A percentile compares a stretch with the other conserved stretches of the same genome.
These are phyloP conservation scores for Dujonia santamariae DNA, from an alignment of 1,139 yeast species.

Conservation along the genomic window DNA sequence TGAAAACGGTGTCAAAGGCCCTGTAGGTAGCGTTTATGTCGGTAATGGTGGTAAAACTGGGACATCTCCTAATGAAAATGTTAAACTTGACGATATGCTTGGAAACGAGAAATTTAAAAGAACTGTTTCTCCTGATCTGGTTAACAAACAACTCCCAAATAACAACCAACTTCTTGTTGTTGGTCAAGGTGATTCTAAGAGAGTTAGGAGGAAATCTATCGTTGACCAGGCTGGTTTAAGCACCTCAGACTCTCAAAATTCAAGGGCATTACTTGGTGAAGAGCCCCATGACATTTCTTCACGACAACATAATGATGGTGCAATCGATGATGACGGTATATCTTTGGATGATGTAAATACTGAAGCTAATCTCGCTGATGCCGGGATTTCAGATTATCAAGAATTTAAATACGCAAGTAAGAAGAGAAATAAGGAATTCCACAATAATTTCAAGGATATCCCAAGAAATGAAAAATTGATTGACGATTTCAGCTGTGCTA, in stretches of 20 bases:
- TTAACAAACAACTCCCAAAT: conserved; percentile 15
- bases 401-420: conserved; percentile 5
- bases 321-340: not conserved
- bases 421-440: conserved; percentile 56
- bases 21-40: not conserved
- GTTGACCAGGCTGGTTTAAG: not conserved
- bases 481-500: conserved; percentile 70
- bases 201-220: conserved; percentile 21
- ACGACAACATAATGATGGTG: not conserved
- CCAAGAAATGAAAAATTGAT: conserved; percentile 53
- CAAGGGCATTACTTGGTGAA: not conserved
- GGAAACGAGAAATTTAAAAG: conserved; percentile 12
- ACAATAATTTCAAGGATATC: conserved; percentile 54
- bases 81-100: conserved; percentile 7
- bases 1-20: not conserved
- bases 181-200: conserved; percentile 17
- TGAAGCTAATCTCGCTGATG: not conserved
- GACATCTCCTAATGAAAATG: conserved; percentile 18
- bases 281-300: not conserved
- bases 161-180: conserved; percentile 14
- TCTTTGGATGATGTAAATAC: not conserved
- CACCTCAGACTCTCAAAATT: not conserved
- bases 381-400: not conserved
- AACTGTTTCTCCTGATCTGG: conserved; percentile 19
- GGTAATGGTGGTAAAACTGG: conserved; percentile 1